These are phyloP conservation scores for Melastoma malabathricum DNA, from an alignment of 345 rosid species.

Conservation along the genomic window DNA sequence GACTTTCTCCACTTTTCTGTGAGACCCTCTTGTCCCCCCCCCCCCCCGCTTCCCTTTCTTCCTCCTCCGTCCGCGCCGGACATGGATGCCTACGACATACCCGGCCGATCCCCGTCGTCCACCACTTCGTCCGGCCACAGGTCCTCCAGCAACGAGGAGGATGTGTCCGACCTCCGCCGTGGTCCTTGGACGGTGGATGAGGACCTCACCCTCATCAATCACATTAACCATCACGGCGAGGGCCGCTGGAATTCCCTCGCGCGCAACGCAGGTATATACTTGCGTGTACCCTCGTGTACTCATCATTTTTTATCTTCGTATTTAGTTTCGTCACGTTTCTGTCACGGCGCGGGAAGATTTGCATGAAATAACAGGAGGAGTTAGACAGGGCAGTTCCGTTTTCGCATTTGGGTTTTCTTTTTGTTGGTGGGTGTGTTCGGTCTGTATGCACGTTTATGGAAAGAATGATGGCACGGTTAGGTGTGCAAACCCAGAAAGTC, in stretches of 20 bases:
- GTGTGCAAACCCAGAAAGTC: no score
- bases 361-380: no score
- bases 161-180: conserved; percentile 31
- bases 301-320: not conserved
- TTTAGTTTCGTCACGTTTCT: no score
- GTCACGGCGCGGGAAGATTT: no score
- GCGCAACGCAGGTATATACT: conserved; percentile 53
- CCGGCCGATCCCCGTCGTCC: no score
- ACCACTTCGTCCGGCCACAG: not conserved
- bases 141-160: conserved; percentile 20
- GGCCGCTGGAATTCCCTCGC: conserved; percentile 95
- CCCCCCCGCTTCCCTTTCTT: not conserved
- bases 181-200: conserved; percentile 96
- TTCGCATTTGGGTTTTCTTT: no score
- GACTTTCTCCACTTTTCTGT: not conserved
- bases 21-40: not conserved
- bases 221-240: conserved; percentile 71
- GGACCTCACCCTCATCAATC: conserved; percentile 70
- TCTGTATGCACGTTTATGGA: no score
- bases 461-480: no score
- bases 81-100: not conserved
- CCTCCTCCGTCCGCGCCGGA: no score
- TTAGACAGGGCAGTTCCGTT: no score
- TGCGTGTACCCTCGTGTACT: not conserved
- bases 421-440: no score